Conservation (phyloP, 202 grass and related monocot species). For the Elaeis oleifera region DNA sequence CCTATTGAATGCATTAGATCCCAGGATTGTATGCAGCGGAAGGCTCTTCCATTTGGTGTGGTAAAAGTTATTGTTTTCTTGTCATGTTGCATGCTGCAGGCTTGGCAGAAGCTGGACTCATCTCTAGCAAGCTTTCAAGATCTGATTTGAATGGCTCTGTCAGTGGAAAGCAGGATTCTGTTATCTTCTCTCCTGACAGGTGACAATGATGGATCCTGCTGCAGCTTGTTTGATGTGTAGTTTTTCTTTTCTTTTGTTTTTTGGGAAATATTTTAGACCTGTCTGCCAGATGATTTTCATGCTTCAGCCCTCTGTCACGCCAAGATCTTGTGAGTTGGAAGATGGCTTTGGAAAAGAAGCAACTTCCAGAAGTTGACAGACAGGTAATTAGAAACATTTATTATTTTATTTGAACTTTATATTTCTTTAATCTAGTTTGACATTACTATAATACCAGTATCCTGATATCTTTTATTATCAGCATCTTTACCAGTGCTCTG, state of each 20-base stretch:
- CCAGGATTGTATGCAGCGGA: too few relatives aligned
- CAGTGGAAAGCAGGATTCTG: conserved; percentile 35
- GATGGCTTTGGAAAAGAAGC: conserved; percentile 77
- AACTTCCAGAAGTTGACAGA: conserved; percentile 74
- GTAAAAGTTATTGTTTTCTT: background rate
- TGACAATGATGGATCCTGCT: conserved; percentile 16
- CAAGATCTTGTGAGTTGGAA: conserved; percentile 96
- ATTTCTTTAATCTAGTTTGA: background rate
- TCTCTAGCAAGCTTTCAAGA: conserved; percentile 83
- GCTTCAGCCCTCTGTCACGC: conserved; percentile 66
- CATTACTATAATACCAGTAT: conserved; percentile 1
- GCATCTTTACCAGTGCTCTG: conserved; percentile 59
- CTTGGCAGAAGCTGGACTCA: conserved; percentile 85
- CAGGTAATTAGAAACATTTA: conserved; percentile 43
- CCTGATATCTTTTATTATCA: conserved; percentile 19
- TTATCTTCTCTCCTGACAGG: conserved; percentile 70
- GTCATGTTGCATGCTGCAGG: conserved; percentile 37
- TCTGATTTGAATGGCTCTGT: conserved; percentile 30
- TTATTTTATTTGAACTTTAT: background rate
- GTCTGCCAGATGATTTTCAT: background rate
- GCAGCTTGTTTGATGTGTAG: conserved; percentile 4
- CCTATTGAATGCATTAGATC: conserved; percentile 7
- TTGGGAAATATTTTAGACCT: background rate
- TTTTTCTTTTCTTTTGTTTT: background rate
- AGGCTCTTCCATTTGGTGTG: too few relatives aligned